phyloP scores from a whole-genome alignment of 768 basidiomycete genomes.

The Xerocomellus chrysenteron region DNA sequence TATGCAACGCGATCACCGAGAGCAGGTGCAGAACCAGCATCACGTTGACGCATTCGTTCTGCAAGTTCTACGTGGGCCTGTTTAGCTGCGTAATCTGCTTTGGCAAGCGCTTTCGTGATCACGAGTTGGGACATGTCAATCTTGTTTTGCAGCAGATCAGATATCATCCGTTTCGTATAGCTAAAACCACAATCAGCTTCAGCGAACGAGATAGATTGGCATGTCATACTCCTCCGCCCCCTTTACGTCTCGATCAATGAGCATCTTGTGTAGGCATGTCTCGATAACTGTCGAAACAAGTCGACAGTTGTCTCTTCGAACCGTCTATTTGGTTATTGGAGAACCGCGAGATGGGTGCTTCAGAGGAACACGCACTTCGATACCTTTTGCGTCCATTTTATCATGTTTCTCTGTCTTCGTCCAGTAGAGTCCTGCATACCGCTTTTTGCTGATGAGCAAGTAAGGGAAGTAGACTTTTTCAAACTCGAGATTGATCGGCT shows the following conservation, averaged over 20 bases:
- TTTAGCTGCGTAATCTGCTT: slow-evolving; percentile 90
- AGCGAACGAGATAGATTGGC: slow-evolving; percentile 5
- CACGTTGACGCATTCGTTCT: slow-evolving; percentile 92
- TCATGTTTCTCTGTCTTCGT: slow-evolving; percentile 93
- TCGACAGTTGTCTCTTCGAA: slow-evolving; percentile 97
- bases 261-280: slow-evolving; percentile 96
- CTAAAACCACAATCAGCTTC: slow-evolving; percentile 41
- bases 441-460: slow-evolving; percentile 96
- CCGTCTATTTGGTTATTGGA: slow-evolving; percentile 58
- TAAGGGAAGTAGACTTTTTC: slow-evolving; percentile 99
- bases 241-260: slow-evolving; percentile 92
- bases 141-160: slow-evolving; percentile 93
- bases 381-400: slow-evolving; percentile 99
- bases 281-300: slow-evolving; percentile 97
- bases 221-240: slow-evolving; percentile 82
- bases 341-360: neutral
- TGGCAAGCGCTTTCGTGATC: slow-evolving; percentile 95
- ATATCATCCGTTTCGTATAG: slow-evolving; percentile 90
- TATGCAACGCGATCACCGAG: slow-evolving; percentile 98
- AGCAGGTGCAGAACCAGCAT: slow-evolving; percentile 97
- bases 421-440: slow-evolving; percentile 99
- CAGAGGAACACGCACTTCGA: slow-evolving; percentile 64
- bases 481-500: slow-evolving; percentile 98
- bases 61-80: slow-evolving; percentile 97
- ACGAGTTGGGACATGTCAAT: slow-evolving; percentile 99